Base-by-base conservation (phyloP, 2,329 filamentous ascomycete species). In the Cadophora sp. region DNA sequence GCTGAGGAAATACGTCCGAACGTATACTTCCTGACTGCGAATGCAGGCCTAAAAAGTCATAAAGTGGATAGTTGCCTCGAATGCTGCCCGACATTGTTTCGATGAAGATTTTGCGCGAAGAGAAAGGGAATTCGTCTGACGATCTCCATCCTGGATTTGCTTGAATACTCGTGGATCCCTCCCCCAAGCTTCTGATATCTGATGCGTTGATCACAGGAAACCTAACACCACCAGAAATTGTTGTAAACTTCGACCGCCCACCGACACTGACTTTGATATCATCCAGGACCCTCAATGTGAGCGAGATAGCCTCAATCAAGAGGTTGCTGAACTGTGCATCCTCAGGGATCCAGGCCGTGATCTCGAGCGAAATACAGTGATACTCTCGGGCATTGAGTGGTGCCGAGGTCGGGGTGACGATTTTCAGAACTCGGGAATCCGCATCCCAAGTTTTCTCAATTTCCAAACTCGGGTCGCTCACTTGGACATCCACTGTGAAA, bases 261-360 rank as follows among this genome's bases (percentile, higher is more conserved):
- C 59, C 60, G 5, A 76, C 70, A 8, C 73, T 73, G 22, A 76
- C 47, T 39, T 73, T 74, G 56, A 68, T 63, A 62, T 76, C 72
- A 16, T 75, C 69, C 11, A 75, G 33, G 1, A 73, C 70, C 43
- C 68, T 65, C 7, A 75, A 47, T 1, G 56, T 66, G 43, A 77
- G 71, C 36, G 69, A 66, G 50, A 71, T 67, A 41, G 71, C 53
- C 24, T 73, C 66, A 11, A 77, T 65, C 8, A 67, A 27, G 4
- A 77, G 50, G 3, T 67, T 64, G 2, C 61, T 64, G 4, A 77
- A 69, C 41, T 73, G 39, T 22, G 68, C 68, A 68, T 72, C 64
- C 27, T 76, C 73, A n/a, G 75, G 76, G 50, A 77, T 63, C 74
- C 73, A 77, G 48, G 72, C 75, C 16, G 72, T 76, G 39, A 77